A percentile compares a stretch with the other conserved stretches of the same genome.
Evolutionary conservation across 1,139 yeast genomes (phyloP).

Genomic region (Yamadazyma atlantica): DNA sequence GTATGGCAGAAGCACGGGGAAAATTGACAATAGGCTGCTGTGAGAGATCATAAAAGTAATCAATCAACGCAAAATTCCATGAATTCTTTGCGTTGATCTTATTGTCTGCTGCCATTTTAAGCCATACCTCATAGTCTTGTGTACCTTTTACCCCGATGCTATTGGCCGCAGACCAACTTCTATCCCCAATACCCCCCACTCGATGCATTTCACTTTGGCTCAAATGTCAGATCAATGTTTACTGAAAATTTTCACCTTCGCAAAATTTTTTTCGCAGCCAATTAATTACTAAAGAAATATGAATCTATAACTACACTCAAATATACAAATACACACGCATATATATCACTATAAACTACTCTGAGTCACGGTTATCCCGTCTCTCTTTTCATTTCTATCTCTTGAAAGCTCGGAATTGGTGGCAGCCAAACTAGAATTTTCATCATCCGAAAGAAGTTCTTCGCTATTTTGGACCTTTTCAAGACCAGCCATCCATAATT

Average conservation of each 20-base stretch:
- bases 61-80: conserved; percentile 78
- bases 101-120: conserved; percentile 74
- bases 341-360: not conserved
- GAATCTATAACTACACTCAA: not conserved
- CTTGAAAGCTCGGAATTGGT: conserved; percentile 1
- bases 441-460: conserved; percentile 2
- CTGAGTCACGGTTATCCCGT: not conserved
- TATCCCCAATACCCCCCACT: not conserved
- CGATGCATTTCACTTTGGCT: too few relatives aligned
- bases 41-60: conserved; percentile 58
- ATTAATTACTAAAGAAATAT: not conserved
- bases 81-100: conserved; percentile 62
- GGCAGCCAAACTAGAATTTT: not conserved
- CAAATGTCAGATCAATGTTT: too few relatives aligned
- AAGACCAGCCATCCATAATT: conserved; percentile 14
- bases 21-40: conserved; percentile 40
- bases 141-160: not conserved
- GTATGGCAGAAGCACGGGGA: conserved; percentile 34
- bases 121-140: conserved; percentile 6
- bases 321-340: not conserved
- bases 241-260: not conserved
- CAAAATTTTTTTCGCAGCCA: not conserved
- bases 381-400: not conserved
- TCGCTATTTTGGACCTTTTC: conserved; percentile 9
- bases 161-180: not conserved